Evolutionary conservation across 352 stramenopile genomes (phyloP), one percentile per base, ranked within the genome.

Genomic region (Stephanocyclus meneghinianus): DNA sequence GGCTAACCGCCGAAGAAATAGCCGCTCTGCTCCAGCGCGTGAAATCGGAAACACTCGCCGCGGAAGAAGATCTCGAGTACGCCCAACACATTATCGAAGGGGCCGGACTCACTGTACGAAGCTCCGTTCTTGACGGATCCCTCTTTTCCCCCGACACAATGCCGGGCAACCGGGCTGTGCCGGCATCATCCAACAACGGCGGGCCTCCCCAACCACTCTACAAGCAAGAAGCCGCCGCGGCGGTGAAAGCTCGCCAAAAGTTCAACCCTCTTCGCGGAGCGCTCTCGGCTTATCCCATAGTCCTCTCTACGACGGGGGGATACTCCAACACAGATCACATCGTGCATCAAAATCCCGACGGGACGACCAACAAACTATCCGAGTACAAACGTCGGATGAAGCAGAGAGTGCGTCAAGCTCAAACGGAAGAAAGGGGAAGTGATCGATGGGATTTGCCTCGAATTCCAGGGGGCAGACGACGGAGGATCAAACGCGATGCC

Each of bases 301-400:
- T 84, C 11, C 67, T 84, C 9, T 74, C 74, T 61, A 86, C 80
- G 0, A 92, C 86, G 0, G 82, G 56, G 10, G 88, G 88, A 55
- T 74, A 91, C 74, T 91, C 78, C 77, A 93, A 93, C 65, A 91
- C 78, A n/a, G 86, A 93, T 81, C 88, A 93, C 76, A 72, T 87
- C 32, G 69, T 93, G 44, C 51, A 76, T 15, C 61, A 77, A 55
- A 87, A 86, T 16, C 72, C 78, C 42, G 76, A 90, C 57, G 60
- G 77, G 9, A 69, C 57, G 3, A 64, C 67, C 1, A 76, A 93
- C 74, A 80, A 76, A 29, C 80, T 92, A 13, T 84, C 80, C 6
- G 86, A 92, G 80, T 83, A 88, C 21, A 88, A 89, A 78, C 82
- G 88, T 0, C 75, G 45, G 66, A 74, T 78, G 47, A 63, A 75